Base-by-base conservation (phyloP, 2,329 filamentous ascomycete species). In the Aureobasidium uvarum region DNA sequence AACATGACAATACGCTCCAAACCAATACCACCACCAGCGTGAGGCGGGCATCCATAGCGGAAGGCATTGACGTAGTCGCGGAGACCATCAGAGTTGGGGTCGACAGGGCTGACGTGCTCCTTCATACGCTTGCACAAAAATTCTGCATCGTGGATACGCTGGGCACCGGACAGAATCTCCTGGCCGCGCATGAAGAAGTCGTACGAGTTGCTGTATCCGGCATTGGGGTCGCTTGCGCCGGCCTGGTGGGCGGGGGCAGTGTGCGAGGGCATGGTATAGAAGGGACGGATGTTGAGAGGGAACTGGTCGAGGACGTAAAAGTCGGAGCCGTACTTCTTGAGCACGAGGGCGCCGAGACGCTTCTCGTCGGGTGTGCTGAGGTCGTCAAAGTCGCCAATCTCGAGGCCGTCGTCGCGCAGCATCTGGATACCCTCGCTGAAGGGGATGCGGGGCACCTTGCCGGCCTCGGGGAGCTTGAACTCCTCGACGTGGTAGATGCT, bases 221-320 rank as follows among this genome's bases (percentile, higher is more conserved):
- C 79, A 69, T 81, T 81, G 39, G 74, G 74, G 59, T 67, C 66
- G 77, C 82, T 71, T 7, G 78, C 72, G 70, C 78, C 74, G 43
- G 69, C 45, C 45, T 79, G 76, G 39, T 75, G 67, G 33, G 71
- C 72, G 64, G 85, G 82, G 71, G 90, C 85, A 50, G 84, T 80
- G 2, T 86, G 85, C 73, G 90, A 90, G 63, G 90, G 87, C 81
- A 94, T 91, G 68, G 94, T 92, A 79, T 97, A 98, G 79, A 96
- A 96, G 5, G 94, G 94, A 36, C 95, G 86, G 23, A 95, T 91
- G 43, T 83, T 82, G 77, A 95, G 87, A 51, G 95, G 95, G 83
- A 96, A 99, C 79, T 98, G 95, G 82, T 98, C 94, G 68, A 99
- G 85, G 25, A 96, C 89, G 81, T 96, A 98, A 81, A 98, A 98